phyloP scores from a whole-genome alignment of 2,329 filamentous ascomycete species.

The Amauroascus verrucosus region DNA sequence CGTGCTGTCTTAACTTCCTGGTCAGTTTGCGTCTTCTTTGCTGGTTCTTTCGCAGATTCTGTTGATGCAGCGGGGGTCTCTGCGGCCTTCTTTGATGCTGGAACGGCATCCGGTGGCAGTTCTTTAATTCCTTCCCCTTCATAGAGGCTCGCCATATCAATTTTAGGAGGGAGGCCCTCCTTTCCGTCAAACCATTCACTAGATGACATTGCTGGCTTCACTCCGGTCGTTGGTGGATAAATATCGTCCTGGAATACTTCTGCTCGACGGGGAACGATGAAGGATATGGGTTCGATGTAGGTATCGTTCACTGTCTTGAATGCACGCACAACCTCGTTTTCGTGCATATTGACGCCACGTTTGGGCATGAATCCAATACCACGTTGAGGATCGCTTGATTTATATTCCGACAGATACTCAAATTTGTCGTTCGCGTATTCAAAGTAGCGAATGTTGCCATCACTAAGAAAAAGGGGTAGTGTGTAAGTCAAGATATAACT shows the following conservation, averaged over 20 bases:
- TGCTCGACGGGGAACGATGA: conserved; percentile 86
- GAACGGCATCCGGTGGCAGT: conserved; percentile 51
- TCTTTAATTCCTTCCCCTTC: conserved; percentile 73
- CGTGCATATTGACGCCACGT: conserved; percentile 89
- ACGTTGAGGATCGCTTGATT: conserved; percentile 88
- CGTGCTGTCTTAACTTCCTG: conserved; percentile 39
- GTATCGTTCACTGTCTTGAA: conserved; percentile 95
- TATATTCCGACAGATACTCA: conserved; percentile 93
- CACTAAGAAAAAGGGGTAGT: conserved; percentile 45
- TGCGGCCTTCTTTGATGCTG: conserved; percentile 37
- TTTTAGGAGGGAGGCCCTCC: conserved; percentile 74
- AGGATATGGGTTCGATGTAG: conserved; percentile 94
- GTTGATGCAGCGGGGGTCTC: conserved; percentile 34
- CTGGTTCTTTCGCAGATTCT: conserved; percentile 23
- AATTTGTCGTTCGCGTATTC: conserved; percentile 99
- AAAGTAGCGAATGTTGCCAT: conserved; percentile 98
- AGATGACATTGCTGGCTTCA: conserved; percentile 68
- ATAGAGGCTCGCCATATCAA: conserved; percentile 85
- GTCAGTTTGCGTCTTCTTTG: conserved; percentile 42
- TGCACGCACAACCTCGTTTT: conserved; percentile 89
- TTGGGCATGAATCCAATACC: conserved; percentile 91
- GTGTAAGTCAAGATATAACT: not conserved
- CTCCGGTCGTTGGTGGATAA: conserved; percentile 73
- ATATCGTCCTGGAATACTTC: conserved; percentile 97
- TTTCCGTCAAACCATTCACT: conserved; percentile 82